phyloP scores from a whole-genome alignment of 306 rosid species.

The Mimosa bimucronata region DNA sequence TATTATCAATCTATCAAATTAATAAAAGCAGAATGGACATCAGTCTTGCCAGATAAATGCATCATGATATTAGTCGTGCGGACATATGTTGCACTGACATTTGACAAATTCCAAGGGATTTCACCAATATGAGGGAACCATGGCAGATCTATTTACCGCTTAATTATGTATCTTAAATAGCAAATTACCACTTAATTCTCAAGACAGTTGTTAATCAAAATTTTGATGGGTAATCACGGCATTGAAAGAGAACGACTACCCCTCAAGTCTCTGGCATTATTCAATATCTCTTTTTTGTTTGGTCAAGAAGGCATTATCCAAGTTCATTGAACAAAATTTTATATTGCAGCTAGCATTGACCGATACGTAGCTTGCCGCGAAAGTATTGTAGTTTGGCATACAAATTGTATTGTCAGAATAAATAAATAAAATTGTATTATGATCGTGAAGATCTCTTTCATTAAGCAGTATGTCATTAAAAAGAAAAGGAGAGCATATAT shows the following conservation, averaged over 20 bases:
- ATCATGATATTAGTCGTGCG: neutral
- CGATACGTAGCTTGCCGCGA: neutral
- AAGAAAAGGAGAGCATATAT: too few relatives aligned
- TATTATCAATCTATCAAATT: too few relatives aligned
- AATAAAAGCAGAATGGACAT: too few relatives aligned
- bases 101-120: neutral
- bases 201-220: neutral
- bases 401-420: neutral
- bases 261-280: too few relatives aligned
- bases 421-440: neutral
- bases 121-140: neutral
- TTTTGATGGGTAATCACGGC: neutral
- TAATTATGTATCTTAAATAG: too few relatives aligned
- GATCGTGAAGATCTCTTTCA: neutral
- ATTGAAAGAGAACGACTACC: neutral
- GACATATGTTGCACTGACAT: neutral
- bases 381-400: neutral
- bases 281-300: too few relatives aligned
- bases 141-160: neutral
- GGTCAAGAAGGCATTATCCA: neutral
- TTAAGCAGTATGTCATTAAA: neutral
- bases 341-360: neutral
- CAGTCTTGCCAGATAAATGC: too few relatives aligned
- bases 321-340: neutral
- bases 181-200: neutral